These are phyloP conservation scores for Ceratobasidium sp. DNA, from an alignment of 1,284 basidiomycete species.

Conservation along the genomic window DNA sequence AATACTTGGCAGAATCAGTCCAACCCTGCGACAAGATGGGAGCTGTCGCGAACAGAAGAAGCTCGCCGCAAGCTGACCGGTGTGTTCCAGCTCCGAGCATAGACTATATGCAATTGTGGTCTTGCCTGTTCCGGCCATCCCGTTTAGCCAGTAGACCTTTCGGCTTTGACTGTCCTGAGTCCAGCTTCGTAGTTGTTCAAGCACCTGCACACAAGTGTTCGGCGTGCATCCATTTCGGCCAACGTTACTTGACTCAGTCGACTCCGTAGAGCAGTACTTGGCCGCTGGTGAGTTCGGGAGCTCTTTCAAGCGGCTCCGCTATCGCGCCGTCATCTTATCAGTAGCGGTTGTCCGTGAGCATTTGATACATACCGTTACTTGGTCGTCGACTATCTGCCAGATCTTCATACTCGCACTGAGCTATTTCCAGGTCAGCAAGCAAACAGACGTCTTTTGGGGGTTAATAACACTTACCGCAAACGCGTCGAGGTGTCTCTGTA, in stretches of 20 bases:
- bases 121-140: neutral
- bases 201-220: neutral
- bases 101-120: neutral
- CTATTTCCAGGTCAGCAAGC: neutral
- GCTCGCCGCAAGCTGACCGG: too few relatives aligned
- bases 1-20: too few relatives aligned
- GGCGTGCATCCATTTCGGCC: neutral
- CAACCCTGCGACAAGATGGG: too few relatives aligned
- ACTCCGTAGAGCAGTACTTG: neutral
- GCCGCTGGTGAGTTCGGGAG: constrained; percentile 1
- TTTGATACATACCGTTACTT: neutral
- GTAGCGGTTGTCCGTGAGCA: neutral
- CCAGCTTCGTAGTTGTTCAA: neutral
- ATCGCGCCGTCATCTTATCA: neutral
- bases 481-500: neutral
- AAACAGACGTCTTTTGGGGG: too few relatives aligned
- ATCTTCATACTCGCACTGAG: neutral
- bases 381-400: neutral
- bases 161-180: neutral
- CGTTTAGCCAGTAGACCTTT: neutral
- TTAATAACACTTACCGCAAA: neutral
- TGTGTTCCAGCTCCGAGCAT: too few relatives aligned
- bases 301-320: neutral
- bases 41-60: too few relatives aligned
- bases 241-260: neutral